Percentiles rank a stretch among this genome's conserved stretches.
phyloP scores from a whole-genome alignment of 2,329 filamentous ascomycete species.

The Graphium sp. region DNA sequence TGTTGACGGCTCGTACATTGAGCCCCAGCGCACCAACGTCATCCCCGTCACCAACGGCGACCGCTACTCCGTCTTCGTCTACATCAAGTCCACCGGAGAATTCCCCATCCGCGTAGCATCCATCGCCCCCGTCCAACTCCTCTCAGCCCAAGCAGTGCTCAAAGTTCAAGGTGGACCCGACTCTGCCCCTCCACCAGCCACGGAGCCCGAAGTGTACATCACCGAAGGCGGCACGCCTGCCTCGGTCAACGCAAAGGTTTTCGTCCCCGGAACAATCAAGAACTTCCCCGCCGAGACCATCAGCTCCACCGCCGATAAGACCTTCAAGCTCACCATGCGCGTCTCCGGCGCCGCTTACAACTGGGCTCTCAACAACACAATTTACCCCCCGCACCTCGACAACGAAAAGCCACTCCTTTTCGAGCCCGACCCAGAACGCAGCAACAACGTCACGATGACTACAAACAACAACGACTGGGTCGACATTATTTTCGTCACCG shows the following conservation, averaged over 20 bases:
- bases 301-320: slow-evolving; percentile 22
- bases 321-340: slow-evolving; percentile 24
- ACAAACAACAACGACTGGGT: slow-evolving; percentile 32
- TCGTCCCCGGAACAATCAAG: slow-evolving; percentile 21
- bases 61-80: slow-evolving; percentile 31
- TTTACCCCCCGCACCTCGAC: slow-evolving; percentile 20
- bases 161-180: slow-evolving; percentile 6
- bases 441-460: slow-evolving; percentile 28
- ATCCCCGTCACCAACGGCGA: slow-evolving; percentile 32
- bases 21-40: slow-evolving; percentile 29
- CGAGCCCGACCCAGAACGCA: slow-evolving; percentile 12
- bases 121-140: slow-evolving; percentile 31
- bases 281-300: slow-evolving; percentile 29
- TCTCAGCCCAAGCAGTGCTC: slow-evolving; percentile 33
- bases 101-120: slow-evolving; percentile 38
- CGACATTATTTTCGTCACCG: slow-evolving; percentile 30
- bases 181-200: slow-evolving; percentile 12
- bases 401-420: slow-evolving; percentile 25
- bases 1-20: slow-evolving; percentile 34
- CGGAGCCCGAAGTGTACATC: too few species aligned
- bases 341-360: slow-evolving; percentile 25
- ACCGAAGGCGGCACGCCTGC: too few species aligned
- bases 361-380: slow-evolving; percentile 33
- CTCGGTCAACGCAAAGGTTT: slow-evolving; percentile 24
- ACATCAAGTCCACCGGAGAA: slow-evolving; percentile 25